Conservation (phyloP, 257 asterid genomes). For the Agastache rugosa region DNA sequence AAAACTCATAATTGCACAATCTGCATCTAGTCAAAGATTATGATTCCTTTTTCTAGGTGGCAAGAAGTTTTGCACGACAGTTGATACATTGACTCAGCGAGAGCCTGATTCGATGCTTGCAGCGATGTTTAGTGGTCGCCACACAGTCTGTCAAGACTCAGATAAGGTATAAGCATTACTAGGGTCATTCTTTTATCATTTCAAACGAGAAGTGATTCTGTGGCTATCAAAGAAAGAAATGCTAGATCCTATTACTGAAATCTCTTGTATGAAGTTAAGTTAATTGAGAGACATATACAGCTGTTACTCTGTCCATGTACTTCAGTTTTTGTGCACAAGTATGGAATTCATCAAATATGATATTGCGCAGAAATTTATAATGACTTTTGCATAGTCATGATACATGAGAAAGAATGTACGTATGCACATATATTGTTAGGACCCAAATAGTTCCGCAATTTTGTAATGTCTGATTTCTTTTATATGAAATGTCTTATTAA, state of each 20-base stretch:
- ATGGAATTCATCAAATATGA: slow-evolving; percentile 25
- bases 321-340: background rate
- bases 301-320: background rate
- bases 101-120: slow-evolving; percentile 97
- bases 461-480: slow-evolving; percentile 9
- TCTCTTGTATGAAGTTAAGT: slow-evolving; percentile 2
- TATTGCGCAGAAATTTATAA: background rate
- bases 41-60: slow-evolving; percentile 61
- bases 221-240: slow-evolving; percentile 4
- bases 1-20: background rate
- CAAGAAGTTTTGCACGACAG: slow-evolving; percentile 82
- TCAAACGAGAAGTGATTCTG: background rate
- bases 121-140: slow-evolving; percentile 97
- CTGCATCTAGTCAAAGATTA: slow-evolving; percentile 6
- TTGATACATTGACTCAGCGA: slow-evolving; percentile 82
- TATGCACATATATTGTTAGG: background rate
- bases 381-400: background rate
- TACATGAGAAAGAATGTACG: slow-evolving; percentile 2
- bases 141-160: slow-evolving; percentile 67
- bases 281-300: slow-evolving; percentile 1
- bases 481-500: background rate
- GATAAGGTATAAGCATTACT: slow-evolving; percentile 59
- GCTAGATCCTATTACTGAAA: background rate
- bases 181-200: background rate
- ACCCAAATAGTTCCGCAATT: background rate